Conservation (phyloP, 1,284 basidiomycete genomes). For the Cutaneotrichosporon cutaneum region DNA sequence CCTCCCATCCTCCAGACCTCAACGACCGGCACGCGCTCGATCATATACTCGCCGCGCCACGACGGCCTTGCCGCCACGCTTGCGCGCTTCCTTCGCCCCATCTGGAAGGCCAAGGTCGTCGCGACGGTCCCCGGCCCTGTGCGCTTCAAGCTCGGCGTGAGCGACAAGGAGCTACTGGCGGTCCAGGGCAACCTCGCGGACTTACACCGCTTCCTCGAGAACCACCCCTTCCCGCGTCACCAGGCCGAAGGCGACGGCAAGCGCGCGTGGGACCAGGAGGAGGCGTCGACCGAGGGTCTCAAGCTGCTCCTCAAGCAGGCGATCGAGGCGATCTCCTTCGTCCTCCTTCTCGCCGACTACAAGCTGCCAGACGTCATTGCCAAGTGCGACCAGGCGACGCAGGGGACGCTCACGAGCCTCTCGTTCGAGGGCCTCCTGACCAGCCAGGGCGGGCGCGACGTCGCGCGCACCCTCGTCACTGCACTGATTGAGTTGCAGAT, state of each 20-base stretch:
- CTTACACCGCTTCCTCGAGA: conserved; percentile 67
- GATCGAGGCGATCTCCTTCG: conserved; percentile 89
- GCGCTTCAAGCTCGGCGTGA: conserved; percentile 47
- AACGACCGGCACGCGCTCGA: conserved; percentile 31
- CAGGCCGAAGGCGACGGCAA: conserved; percentile 47
- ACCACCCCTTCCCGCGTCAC: conserved; percentile 44
- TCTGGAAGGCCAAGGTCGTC: conserved; percentile 82
- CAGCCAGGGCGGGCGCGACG: conserved; percentile 73
- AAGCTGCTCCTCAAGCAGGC: conserved; percentile 69
- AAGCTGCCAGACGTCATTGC: conserved; percentile 76
- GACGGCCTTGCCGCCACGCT: conserved; percentile 88
- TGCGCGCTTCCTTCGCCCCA: conserved; percentile 74
- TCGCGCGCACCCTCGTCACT: conserved; percentile 84
- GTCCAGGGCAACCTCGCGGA: conserved; percentile 76
- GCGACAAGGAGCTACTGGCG: conserved; percentile 64
- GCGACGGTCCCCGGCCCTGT: conserved; percentile 29
- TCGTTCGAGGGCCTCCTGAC: conserved; percentile 85
- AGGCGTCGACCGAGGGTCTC: conserved; percentile 41
- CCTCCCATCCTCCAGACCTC: conserved; percentile 33
- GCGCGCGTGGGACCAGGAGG: conserved; percentile 50
- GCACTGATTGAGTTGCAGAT: conserved; percentile 97
- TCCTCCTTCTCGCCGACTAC: conserved; percentile 88
- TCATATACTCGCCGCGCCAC: conserved; percentile 80
- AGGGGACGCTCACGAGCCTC: conserved; percentile 65
- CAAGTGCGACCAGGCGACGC: conserved; percentile 56